Conservation (phyloP, 257 asterid species). For the Primulina eburnea region DNA sequence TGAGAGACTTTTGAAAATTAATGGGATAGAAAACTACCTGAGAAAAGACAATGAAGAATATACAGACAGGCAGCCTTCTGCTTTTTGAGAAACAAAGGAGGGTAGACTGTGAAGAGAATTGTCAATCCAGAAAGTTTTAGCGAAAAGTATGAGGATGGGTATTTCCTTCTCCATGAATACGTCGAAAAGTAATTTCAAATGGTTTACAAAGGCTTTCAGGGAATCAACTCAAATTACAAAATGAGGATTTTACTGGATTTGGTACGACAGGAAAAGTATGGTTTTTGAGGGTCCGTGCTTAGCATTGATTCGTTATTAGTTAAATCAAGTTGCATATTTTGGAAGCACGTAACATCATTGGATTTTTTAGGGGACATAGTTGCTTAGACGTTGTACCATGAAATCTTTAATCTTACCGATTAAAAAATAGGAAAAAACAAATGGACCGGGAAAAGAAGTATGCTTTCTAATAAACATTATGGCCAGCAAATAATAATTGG, state of each 20-base stretch:
- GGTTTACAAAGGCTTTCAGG: neutral
- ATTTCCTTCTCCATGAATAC: neutral
- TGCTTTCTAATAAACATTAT: neutral
- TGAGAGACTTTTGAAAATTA: neutral
- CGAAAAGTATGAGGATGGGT: neutral
- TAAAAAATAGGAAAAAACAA: neutral
- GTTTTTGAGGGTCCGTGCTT: no score
- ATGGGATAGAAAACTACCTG: neutral
- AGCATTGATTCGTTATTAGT: no score
- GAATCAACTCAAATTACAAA: no score
- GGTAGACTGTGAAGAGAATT: neutral
- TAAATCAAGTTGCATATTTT: no score
- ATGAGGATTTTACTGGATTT: no score
- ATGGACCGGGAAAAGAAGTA: neutral
- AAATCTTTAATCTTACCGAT: no score
- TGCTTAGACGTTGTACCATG: no score
- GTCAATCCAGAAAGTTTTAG: neutral
- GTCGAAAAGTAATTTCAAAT: neutral
- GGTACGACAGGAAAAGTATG: no score
- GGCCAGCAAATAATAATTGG: neutral
- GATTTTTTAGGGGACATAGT: no score
- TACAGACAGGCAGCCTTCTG: neutral
- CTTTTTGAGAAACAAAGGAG: neutral
- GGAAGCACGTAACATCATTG: no score
- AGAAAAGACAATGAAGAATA: neutral